Conservation (phyloP, 768 basidiomycete species). For the Pleurotus salmoneostramineus region DNA sequence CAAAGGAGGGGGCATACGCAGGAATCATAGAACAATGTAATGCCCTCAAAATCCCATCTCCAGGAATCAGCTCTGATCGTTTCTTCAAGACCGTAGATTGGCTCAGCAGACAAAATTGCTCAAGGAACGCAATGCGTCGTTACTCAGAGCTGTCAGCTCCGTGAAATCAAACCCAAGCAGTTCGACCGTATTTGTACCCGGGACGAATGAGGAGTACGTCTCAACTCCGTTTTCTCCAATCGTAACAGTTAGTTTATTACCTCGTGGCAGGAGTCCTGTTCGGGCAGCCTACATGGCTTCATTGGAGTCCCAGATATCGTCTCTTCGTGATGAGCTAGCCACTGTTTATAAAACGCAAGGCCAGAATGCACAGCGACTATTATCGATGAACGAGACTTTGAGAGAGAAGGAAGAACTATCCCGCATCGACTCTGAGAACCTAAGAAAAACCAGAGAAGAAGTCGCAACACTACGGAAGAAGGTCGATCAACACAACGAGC, state of each 20-base stretch:
- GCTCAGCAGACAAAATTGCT: slow-evolving; percentile 90
- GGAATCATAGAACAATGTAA: slow-evolving; percentile 91
- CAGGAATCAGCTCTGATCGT: slow-evolving; percentile 10
- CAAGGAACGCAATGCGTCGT: slow-evolving; percentile 87
- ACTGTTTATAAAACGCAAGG: slow-evolving; percentile 95
- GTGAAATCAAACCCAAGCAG: slow-evolving; percentile 61
- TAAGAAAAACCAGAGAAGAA: slow-evolving; percentile 77
- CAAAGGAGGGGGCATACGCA: slow-evolving; percentile 74
- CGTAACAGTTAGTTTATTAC: neutral
- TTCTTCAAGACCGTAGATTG: slow-evolving; percentile 71
- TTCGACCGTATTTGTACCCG: slow-evolving; percentile 59
- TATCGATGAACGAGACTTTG: slow-evolving; percentile 93
- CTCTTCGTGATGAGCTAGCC: slow-evolving; percentile 87
- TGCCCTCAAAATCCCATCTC: slow-evolving; percentile 22
- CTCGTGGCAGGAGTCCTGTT: slow-evolving; percentile 67
- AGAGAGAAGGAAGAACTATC: slow-evolving; percentile 90
- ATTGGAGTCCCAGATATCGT: slow-evolving; percentile 90
- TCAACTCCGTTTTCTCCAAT: slow-evolving; percentile 13
- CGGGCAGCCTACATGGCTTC: slow-evolving; percentile 87
- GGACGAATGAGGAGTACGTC: slow-evolving; percentile 68
- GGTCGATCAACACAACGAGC: slow-evolving; percentile 78
- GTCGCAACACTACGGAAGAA: slow-evolving; percentile 64
- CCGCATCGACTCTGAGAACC: slow-evolving; percentile 74
- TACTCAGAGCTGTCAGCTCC: slow-evolving; percentile 79
- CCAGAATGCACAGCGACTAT: slow-evolving; percentile 89